phyloP scores from a whole-genome alignment of 78 protist species.

The Ministeria vibrans region DNA sequence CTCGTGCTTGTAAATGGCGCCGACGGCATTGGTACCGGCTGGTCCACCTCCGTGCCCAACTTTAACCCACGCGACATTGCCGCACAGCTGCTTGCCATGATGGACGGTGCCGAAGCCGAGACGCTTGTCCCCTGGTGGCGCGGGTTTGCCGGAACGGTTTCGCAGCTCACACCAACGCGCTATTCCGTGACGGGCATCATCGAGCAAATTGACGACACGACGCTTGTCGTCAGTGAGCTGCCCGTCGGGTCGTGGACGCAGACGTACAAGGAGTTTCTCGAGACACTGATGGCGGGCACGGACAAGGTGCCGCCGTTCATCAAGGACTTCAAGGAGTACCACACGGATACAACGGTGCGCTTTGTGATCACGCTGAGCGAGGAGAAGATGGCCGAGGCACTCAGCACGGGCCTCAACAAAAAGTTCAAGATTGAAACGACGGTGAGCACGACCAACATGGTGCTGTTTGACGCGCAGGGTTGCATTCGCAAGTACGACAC shows the following conservation, averaged over 20 bases:
- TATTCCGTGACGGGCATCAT: constrained; percentile 12
- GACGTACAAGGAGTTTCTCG: constrained; percentile 63
- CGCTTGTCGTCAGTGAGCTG: constrained; percentile 51
- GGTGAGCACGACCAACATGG: constrained; percentile 70
- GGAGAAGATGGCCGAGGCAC: constrained; percentile 23
- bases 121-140: constrained; percentile 87
- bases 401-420: constrained; percentile 33
- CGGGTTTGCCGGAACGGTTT: constrained; percentile 74
- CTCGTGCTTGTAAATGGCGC: constrained; percentile 94
- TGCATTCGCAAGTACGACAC: constrained; percentile 63
- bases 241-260: constrained; percentile 72
- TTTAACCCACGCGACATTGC: constrained; percentile 86
- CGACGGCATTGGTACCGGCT: constrained; percentile 96
- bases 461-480: constrained; percentile 72
- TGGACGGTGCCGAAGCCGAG: constrained; percentile 43
- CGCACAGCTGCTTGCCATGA: constrained; percentile 31
- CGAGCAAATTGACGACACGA: constrained; percentile 14
- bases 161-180: not conserved
- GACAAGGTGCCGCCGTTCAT: constrained; percentile 23
- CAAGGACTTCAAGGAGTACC: constrained; percentile 69
- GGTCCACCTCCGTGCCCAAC: constrained; percentile 67
- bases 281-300: constrained; percentile 8
- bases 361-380: constrained; percentile 26
- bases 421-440: constrained; percentile 55
- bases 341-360: constrained; percentile 75